These are phyloP conservation scores for Trypanosoma lewisi DNA, from an alignment of 208 protist genomes.

Conservation along the genomic window DNA sequence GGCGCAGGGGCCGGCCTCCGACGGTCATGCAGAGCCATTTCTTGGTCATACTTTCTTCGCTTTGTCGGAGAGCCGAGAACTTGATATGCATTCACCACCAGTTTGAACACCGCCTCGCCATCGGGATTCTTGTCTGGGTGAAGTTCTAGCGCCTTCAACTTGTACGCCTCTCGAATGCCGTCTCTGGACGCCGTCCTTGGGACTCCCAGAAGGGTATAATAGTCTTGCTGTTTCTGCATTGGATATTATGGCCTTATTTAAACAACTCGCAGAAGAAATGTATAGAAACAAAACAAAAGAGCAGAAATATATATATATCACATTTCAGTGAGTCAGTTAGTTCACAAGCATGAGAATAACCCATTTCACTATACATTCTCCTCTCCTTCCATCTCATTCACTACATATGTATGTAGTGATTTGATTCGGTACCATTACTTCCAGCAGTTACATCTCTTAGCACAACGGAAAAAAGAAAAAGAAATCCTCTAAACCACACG, in stretches of 20 bases:
- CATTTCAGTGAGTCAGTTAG: no score
- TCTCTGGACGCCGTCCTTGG: conserved; percentile 64
- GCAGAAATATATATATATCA: no score
- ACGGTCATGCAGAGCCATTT: conserved; percentile 44
- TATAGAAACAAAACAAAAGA: conserved; percentile 10
- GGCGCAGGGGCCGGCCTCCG: conserved; percentile 3
- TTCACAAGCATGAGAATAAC: background rate
- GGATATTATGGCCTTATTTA: conserved; percentile 28
- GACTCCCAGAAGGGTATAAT: conserved; percentile 78
- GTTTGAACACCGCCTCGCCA: conserved; percentile 77
- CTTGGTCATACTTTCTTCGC: conserved; percentile 71
- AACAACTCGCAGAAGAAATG: background rate
- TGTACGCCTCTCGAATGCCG: conserved; percentile 85
- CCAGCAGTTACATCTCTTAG: no score
- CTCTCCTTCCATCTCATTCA: background rate
- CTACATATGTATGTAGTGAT: no score
- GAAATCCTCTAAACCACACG: no score
- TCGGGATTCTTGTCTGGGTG: conserved; percentile 91
- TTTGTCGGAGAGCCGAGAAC: conserved; percentile 68
- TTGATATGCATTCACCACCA: conserved; percentile 82
- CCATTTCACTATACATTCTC: background rate
- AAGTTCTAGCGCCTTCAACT: conserved; percentile 70
- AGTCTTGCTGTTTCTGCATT: conserved; percentile 37
- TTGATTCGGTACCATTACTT: no score
- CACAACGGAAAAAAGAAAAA: background rate